Conservation (phyloP, 495 filamentous ascomycete genomes). For the Penicillium coffeae region DNA sequence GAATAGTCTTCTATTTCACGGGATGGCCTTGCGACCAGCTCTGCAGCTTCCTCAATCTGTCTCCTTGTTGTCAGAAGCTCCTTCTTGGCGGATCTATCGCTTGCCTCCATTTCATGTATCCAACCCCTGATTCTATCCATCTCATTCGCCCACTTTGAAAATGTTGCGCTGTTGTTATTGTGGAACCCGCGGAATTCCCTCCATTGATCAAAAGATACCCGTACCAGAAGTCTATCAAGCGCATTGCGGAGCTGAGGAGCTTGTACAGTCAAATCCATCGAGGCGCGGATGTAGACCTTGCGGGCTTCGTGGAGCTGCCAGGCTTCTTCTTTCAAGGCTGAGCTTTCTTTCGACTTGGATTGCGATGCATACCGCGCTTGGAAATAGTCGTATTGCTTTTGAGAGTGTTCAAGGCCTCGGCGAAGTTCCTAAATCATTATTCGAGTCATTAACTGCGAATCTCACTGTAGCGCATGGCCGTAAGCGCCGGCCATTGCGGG, state of each 20-base stretch:
- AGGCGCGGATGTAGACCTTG: slow-evolving; percentile 84
- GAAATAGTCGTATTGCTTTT: slow-evolving; percentile 76
- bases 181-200: slow-evolving; percentile 69
- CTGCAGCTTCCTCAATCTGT: slow-evolving; percentile 77
- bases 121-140: slow-evolving; percentile 89
- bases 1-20: slow-evolving; percentile 93
- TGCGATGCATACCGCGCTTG: slow-evolving; percentile 76
- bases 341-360: slow-evolving; percentile 90
- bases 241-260: slow-evolving; percentile 76
- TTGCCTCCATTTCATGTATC: slow-evolving; percentile 86
- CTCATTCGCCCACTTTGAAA: slow-evolving; percentile 64
- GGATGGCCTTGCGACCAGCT: slow-evolving; percentile 68
- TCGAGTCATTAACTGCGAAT: slow-evolving; percentile 22
- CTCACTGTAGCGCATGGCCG: too few species aligned
- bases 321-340: slow-evolving; percentile 85
- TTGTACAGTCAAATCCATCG: slow-evolving; percentile 86
- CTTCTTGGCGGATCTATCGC: slow-evolving; percentile 70
- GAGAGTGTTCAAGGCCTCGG: slow-evolving; percentile 68
- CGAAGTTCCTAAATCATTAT: slow-evolving; percentile 63
- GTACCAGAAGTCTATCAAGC: slow-evolving; percentile 81
- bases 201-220: slow-evolving; percentile 80
- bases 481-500: neutral
- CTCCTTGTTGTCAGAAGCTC: slow-evolving; percentile 76
- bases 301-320: slow-evolving; percentile 94
- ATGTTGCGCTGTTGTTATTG: slow-evolving; percentile 52